Evolutionary conservation across 208 protist genomes (phyloP), one percentile per base, ranked within the genome.

Genomic region (Leishmania guyanensis): DNA sequence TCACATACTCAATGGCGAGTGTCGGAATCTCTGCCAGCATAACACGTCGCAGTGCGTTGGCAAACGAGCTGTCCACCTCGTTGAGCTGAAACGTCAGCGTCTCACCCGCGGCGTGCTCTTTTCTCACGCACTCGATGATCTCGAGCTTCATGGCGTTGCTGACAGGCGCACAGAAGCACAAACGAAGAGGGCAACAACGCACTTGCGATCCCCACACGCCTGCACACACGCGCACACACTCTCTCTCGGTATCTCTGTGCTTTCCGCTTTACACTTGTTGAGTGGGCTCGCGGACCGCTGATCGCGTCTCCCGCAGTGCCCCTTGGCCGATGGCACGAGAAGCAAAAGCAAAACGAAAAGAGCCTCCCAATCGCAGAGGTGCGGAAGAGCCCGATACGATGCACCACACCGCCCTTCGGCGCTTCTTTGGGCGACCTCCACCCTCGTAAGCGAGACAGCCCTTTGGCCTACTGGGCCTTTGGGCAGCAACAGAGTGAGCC

Each of bases 11-110:
- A 51, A 99, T 99, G 43, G 98, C 97, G 33, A 99, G 93, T 1
- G 95, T 99, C 46, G 99, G 98, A n/a, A 99, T 93, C 88, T 99
- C 99, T n/a, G 99, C 96, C 33, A 99, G 95, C 90, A 99, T 99
- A 39, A 99, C 95, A 51, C 99, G 90, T 20, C 99, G 93, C 26
- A 99, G 92, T 20, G 97, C 92, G 82, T 99, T 99, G 12, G 98
- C 98, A 53, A 99, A 97, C 2, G 96, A 92, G 54, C 94, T 96
- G 84, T 99, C 95, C 12, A 94, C 92, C 51, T 95, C 92, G n/a
- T 68, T 83, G 9, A 99, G 88, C 75, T 92, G 89, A 82, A 99
- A 99, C 71, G 90, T 90, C 4, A 99, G 89, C 33, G 91, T 96
- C 84, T 98, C 94, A 26, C 94, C 93, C 0, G 94, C 93, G 33